Conservation (phyloP, 306 rosid species). For the Acmispon strigosus region DNA sequence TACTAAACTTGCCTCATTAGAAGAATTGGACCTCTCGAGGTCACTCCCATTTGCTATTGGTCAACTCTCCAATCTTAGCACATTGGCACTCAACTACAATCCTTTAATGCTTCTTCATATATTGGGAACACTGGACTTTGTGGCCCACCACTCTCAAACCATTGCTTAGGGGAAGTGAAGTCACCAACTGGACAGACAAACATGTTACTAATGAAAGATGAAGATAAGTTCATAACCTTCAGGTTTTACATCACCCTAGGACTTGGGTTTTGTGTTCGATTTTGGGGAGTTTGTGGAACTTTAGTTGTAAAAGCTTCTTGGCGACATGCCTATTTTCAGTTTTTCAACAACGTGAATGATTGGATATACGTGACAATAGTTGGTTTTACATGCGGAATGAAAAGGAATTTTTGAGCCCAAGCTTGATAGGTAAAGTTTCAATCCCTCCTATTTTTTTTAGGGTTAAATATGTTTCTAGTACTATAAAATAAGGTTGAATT, state of each 20-base stretch:
- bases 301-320: neutral
- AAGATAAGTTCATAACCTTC: neutral
- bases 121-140: conserved; percentile 27
- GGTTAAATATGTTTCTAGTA: too few species aligned
- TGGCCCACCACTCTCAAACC: conserved; percentile 5
- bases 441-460: neutral
- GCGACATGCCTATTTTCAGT: conserved; percentile 19
- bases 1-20: neutral
- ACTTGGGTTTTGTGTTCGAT: conserved; percentile 14
- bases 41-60: neutral
- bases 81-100: neutral
- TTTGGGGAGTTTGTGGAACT: conserved; percentile 28
- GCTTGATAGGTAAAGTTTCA: neutral
- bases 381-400: neutral
- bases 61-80: neutral
- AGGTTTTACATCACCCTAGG: neutral
- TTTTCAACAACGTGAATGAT: neutral
- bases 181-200: neutral
- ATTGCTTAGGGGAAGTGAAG: neutral
- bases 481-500: too few species aligned
- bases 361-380: neutral
- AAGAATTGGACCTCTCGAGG: neutral
- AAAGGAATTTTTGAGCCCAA: neutral
- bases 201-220: neutral
- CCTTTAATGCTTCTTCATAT: too few species aligned